phyloP scores from a whole-genome alignment of 345 rosid species.

The Laguncularia racemosa region DNA sequence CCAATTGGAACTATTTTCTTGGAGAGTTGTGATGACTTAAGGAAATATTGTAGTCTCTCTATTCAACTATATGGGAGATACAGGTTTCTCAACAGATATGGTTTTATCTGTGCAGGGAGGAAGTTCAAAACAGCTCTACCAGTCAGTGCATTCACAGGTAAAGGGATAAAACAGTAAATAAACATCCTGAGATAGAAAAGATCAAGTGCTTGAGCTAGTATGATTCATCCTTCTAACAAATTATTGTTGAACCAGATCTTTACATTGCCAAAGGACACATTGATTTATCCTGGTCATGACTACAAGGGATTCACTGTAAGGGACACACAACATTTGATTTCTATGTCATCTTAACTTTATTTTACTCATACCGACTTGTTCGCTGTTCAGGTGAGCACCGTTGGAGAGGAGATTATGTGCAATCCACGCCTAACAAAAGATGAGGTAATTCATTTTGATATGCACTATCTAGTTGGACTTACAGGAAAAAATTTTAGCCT shows the following conservation, averaged over 20 bases:
- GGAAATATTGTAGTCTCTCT: too few species aligned
- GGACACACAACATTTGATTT: conserved; percentile 4
- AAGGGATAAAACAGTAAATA: conserved; percentile 8
- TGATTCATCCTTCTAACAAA: conserved; percentile 1
- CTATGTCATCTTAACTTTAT: neutral
- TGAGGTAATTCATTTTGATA: conserved; percentile 32
- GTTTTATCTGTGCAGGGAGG: conserved; percentile 51
- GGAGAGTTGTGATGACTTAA: too few species aligned
- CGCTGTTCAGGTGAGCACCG: conserved; percentile 70
- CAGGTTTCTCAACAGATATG: neutral
- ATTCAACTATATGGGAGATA: too few species aligned
- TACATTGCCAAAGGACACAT: conserved; percentile 73
- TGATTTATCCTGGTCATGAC: conserved; percentile 91
- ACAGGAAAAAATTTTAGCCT: too few species aligned
- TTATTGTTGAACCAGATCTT: conserved; percentile 49
- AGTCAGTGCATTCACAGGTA: conserved; percentile 95
- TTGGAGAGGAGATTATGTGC: conserved; percentile 75
- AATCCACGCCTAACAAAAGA: conserved; percentile 83
- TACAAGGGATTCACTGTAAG: conserved; percentile 84
- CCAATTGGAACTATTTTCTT: too few species aligned
- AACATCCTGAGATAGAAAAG: neutral
- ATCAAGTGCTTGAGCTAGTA: neutral
- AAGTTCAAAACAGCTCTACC: conserved; percentile 68
- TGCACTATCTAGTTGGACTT: neutral
- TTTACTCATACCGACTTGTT: conserved; percentile 11